Evolutionary conservation across 345 rosid genomes (phyloP).

Genomic region (Jatropha curcas): DNA sequence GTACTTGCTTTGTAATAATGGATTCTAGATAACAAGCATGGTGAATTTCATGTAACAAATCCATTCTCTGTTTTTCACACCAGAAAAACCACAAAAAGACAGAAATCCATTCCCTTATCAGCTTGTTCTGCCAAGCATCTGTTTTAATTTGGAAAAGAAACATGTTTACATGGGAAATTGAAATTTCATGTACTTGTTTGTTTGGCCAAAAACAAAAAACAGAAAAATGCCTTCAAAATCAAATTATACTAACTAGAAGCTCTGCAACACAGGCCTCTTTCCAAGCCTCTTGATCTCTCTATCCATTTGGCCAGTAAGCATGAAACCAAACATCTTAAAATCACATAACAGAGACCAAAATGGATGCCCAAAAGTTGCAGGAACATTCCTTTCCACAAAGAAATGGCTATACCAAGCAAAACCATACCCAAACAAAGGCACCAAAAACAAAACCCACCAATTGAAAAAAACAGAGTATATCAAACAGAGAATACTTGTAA

Average conservation of each 20-base stretch:
- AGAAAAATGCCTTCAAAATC: not conserved
- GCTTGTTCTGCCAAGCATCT: not conserved
- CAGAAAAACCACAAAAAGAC: not conserved
- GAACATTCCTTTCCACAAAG: constrained; percentile 87
- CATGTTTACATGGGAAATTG: not conserved
- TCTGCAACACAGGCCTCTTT: constrained; percentile 76
- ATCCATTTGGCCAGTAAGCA: constrained; percentile 93
- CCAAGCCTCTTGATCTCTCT: constrained; percentile 94
- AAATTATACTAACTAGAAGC: constrained; percentile 43
- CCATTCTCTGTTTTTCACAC: not conserved
- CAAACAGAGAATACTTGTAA: constrained; percentile 47
- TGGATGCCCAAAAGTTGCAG: constrained; percentile 83
- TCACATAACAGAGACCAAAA: constrained; percentile 86
- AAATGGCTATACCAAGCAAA: constrained; percentile 95
- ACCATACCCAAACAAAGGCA: constrained; percentile 78
- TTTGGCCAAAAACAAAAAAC: not conserved
- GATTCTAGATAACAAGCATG: too few relatives aligned
- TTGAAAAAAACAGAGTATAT: constrained; percentile 55
- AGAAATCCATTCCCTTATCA: not conserved
- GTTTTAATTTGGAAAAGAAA: not conserved
- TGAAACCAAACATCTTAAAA: constrained; percentile 87
- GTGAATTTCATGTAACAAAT: not conserved
- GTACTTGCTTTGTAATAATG: too few relatives aligned
- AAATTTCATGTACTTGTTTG: not conserved
- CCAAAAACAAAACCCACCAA: constrained; percentile 57